Evolutionary conservation across 2,329 filamentous ascomycete species (phyloP), one percentile per base, ranked within the genome.

Genomic region (Ophioceras dolichostomum): DNA sequence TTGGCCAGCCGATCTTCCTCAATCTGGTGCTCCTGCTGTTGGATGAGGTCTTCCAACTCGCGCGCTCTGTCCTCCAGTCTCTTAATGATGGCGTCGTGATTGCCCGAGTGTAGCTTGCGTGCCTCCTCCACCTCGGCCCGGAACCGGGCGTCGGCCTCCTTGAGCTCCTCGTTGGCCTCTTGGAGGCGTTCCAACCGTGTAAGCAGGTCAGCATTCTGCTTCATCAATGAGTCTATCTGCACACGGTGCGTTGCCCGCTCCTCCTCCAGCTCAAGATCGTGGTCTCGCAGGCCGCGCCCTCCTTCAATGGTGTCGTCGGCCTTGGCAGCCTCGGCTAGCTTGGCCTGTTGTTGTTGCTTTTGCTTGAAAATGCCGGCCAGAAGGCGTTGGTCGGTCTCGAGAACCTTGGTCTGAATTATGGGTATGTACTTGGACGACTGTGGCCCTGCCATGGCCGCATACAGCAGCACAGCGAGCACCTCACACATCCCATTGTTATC

Each of bases 21-120:
- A 10, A 79, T 58, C 46, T 83, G 72, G 16, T 70, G 68, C 53
- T 88, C 83, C 46, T 85, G 73, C 18, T 66, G 70, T 28, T 76
- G 75, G 49, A 88, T 87, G 35, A 85, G 64, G 40, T 79, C 69
- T 53, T 84, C 78, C 48, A 82, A 76, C 47, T 85, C 75, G 29
- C 71, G 70, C 18, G 79, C 61, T 45, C 70, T 69, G 31, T 61
- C 59, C 46, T 78, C 64, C 46, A 81, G 59, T 41, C 66, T 57
- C 56, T 63, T 62, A 43, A 75, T 67, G 35, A 67, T 59, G 38
- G 68, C 63, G 17, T 60, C 67, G 51, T 60, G 71, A 54, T 61
- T 63, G 55, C 63, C 58, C 51, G 73, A 60, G 60, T 73, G 58
- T 38, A 69, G 56, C 50, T 67, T 66, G 8, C 70, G 63, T 51